Evolutionary conservation across 306 rosid species (phyloP).

Genomic region (Medicago truncatula): DNA sequence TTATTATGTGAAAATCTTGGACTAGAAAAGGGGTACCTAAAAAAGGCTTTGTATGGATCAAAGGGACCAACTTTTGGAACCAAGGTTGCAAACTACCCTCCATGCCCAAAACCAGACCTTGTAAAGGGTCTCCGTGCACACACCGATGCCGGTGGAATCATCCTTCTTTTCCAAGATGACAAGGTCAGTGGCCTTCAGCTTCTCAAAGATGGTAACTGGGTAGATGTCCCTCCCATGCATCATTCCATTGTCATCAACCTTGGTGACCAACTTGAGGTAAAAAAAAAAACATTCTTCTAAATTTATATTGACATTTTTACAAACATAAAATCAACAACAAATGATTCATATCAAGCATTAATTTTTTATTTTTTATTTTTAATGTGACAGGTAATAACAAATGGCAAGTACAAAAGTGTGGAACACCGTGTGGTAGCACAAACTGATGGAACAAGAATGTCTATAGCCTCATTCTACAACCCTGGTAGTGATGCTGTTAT

Average conservation of each 20-base stretch:
- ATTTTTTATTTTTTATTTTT: neutral
- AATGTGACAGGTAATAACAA: slow-evolving; percentile 23
- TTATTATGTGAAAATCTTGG: slow-evolving; percentile 31
- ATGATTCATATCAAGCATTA: neutral
- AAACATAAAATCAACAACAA: slow-evolving; percentile 15
- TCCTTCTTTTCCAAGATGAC: slow-evolving; percentile 39
- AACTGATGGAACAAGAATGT: slow-evolving; percentile 37
- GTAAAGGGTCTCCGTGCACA: slow-evolving; percentile 38
- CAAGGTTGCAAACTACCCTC: slow-evolving; percentile 38
- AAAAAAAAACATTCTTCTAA: too few relatives aligned
- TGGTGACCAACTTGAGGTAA: slow-evolving; percentile 42
- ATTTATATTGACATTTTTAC: neutral
- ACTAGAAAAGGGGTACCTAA: slow-evolving; percentile 29
- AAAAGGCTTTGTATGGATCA: slow-evolving; percentile 31
- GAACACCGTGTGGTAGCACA: slow-evolving; percentile 39
- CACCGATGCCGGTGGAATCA: slow-evolving; percentile 35
- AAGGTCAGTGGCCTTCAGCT: slow-evolving; percentile 36
- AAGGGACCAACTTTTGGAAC: slow-evolving; percentile 39
- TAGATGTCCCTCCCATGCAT: slow-evolving; percentile 38
- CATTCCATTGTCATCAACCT: slow-evolving; percentile 38
- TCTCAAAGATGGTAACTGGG: slow-evolving; percentile 36
- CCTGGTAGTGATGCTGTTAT: slow-evolving; percentile 40
- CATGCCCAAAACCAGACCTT: slow-evolving; percentile 41
- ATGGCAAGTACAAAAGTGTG: slow-evolving; percentile 37
- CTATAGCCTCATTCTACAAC: slow-evolving; percentile 38